Evolutionary conservation across 768 basidiomycete genomes (phyloP).

Genomic region (Suillus fuscotomentosus): DNA sequence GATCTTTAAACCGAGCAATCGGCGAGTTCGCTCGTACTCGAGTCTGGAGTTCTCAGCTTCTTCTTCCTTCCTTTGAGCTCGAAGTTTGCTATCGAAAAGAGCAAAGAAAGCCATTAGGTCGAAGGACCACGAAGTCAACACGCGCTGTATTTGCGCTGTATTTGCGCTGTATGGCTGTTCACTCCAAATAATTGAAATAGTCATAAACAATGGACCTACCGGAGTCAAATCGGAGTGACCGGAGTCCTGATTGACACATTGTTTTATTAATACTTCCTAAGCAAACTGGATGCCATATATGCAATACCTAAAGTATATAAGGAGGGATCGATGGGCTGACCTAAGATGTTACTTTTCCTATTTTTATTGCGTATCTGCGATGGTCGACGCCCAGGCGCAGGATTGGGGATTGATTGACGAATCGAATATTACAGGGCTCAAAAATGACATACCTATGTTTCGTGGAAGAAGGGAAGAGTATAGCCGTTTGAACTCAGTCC

Average conservation of each 20-base stretch:
- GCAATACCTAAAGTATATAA: neutral
- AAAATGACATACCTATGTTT: neutral
- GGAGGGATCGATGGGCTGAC: neutral
- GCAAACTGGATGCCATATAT: neutral
- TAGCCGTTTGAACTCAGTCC: neutral
- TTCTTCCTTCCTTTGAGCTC: neutral
- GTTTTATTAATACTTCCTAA: neutral
- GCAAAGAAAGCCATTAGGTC: neutral
- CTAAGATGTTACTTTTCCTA: neutral
- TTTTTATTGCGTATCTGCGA: neutral
- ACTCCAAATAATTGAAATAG: neutral
- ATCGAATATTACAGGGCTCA: neutral
- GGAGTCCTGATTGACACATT: neutral
- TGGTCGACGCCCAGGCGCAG: neutral
- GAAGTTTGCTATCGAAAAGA: neutral
- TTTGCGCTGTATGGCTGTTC: too few relatives aligned
- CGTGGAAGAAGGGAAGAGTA: neutral
- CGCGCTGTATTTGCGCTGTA: too few relatives aligned
- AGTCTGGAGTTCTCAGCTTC: neutral
- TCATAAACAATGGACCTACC: neutral
- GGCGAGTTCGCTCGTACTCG: neutral
- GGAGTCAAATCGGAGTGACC: neutral
- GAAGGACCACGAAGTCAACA: neutral
- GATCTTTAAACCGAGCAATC: neutral
- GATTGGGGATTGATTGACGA: neutral